phyloP scores from a whole-genome alignment of 495 filamentous ascomycete species.

The Aspergillus indologenus region DNA sequence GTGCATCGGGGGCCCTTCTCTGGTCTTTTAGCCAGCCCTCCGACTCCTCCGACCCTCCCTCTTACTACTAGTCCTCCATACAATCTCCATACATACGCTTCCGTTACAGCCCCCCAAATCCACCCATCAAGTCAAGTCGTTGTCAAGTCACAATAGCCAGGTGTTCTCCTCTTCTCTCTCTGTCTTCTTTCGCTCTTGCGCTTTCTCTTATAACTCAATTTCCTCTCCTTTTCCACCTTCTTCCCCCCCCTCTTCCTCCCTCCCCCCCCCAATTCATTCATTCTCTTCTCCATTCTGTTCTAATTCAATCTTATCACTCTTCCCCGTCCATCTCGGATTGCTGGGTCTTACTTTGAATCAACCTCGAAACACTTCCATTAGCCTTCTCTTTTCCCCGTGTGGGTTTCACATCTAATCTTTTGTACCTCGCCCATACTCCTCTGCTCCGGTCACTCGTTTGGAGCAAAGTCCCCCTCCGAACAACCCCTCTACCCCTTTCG shows the following conservation, averaged over 20 bases:
- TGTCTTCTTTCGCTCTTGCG: slow-evolving; percentile 8
- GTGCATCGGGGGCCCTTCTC: too few species aligned
- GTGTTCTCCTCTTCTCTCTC: slow-evolving; percentile 23
- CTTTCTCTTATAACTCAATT: slow-evolving; percentile 8
- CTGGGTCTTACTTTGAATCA: slow-evolving; percentile 3
- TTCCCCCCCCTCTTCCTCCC: slow-evolving; percentile 13
- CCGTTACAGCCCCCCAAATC: neutral
- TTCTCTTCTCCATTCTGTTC: slow-evolving; percentile 2
- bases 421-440: slow-evolving; percentile 3
- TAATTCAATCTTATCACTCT: slow-evolving; percentile 9
- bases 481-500: slow-evolving; percentile 7
- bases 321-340: neutral
- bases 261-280: slow-evolving; percentile 15
- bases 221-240: slow-evolving; percentile 3
- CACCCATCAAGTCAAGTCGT: too few species aligned
- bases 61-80: too few species aligned
- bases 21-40: too few species aligned
- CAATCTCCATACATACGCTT: neutral
- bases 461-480: slow-evolving; percentile 20
- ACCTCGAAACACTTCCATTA: neutral
- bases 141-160: slow-evolving; percentile 20
- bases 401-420: neutral
- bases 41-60: too few species aligned
- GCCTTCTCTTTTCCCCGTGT: neutral
- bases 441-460: slow-evolving; percentile 13